Base-by-base conservation (phyloP, 176 grass and related monocot genomes). In the Ensete ventricosum region DNA sequence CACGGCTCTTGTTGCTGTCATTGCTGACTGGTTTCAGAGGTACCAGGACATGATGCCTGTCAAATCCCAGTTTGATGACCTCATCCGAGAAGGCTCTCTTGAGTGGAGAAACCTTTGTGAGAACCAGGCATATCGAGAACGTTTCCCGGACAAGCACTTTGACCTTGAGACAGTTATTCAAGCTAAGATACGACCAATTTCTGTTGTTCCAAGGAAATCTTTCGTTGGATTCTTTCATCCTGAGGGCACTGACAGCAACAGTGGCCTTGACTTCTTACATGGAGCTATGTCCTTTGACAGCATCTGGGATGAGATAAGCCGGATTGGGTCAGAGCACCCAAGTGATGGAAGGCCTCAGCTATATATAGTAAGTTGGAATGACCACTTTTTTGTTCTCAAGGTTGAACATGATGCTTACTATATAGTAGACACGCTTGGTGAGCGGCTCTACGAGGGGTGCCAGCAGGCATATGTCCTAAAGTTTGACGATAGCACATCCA, bases 201-300 rank as follows among this genome's bases (percentile, higher is more conserved):
- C 95, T 81, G 88, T 94, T 55, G 71, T 75, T 14, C 75, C 80
- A 21, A 81, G 82, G 67, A 91, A 87, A 66, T 94, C 90, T 21
- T 99, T 99, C 19, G 76, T 99, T 78, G 95, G 95, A 1, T 99
- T 94, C 64, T 99, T 99, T 78, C 95, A 91, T 78, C 95, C 95
- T 50, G 88, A 99, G 76, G 86, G 81, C 53, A 78, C 64, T 21
- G 84, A 94, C 76, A 84, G 82, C 21, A 69, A 70, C 17, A 83
- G 79, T 22, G 83, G 87, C 55, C 88, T 96, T 5, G 90, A 98
- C 27, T 91, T 99, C 78, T 83, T 99, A 62, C 80, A 94, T 67
- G 88, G 84, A 16, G 88, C 88, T 0, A 99, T 99, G 95, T 94
- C 95, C n/a, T 99, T 99, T 14, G 95, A 94, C 55, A 83, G 82